Conservation (phyloP, 345 rosid genomes). For the Rhizophora apiculata region DNA sequence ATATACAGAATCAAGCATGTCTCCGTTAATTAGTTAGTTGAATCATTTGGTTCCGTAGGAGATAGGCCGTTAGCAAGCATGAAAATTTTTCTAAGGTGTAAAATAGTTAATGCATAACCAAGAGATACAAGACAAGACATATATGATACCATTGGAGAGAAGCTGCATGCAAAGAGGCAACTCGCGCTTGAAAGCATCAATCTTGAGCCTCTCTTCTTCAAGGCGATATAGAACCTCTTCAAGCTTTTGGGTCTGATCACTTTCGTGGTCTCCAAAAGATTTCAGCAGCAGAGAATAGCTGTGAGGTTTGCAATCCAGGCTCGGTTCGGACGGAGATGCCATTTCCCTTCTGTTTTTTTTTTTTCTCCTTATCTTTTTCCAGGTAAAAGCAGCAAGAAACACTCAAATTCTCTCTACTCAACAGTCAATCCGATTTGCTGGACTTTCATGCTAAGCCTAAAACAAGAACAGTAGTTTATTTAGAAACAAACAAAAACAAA, state of each 20-base stretch:
- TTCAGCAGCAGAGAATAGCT: constrained; percentile 85
- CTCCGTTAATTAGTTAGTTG: too few species aligned
- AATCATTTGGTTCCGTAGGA: too few species aligned
- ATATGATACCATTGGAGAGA: constrained; percentile 68
- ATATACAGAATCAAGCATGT: too few species aligned
- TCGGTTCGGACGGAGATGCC: constrained; percentile 81
- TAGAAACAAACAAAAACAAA: constrained; percentile 28
- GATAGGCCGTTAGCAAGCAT: too few species aligned
- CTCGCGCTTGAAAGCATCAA: constrained; percentile 98
- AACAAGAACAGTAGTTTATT: constrained; percentile 15
- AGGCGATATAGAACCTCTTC: constrained; percentile 81
- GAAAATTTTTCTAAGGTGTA: too few species aligned
- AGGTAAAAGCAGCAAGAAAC: neutral
- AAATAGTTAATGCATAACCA: too few species aligned
- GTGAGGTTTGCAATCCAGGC: constrained; percentile 80
- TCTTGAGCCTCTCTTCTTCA: constrained; percentile 91
- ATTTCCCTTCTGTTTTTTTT: constrained; percentile 12
- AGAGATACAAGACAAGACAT: too few species aligned
- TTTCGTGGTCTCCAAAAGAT: constrained; percentile 70
- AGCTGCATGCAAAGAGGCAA: constrained; percentile 99
- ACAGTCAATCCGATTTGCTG: constrained; percentile 11
- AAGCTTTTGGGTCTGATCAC: constrained; percentile 66
- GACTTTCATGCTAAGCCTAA: constrained; percentile 22
- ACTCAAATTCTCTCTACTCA: constrained; percentile 9
- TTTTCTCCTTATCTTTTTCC: neutral